Conservation (phyloP, 257 asterid genomes). For the Scutellaria minor region DNA sequence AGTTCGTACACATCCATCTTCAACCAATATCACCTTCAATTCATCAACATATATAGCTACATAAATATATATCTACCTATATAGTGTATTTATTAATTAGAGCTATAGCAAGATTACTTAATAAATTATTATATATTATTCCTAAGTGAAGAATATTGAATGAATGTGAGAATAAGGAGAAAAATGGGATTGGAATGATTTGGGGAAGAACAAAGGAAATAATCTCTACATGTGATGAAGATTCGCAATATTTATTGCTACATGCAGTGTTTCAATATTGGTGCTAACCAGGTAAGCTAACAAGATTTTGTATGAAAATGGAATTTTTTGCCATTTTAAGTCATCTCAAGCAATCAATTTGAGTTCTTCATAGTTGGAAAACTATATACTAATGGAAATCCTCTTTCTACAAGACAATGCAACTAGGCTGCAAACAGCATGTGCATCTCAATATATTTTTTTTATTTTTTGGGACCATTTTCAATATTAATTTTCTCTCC, state of each 20-base stretch:
- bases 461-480: no score
- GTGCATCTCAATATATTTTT: slow-evolving; percentile 39
- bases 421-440: slow-evolving; percentile 45
- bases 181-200: no score
- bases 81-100: neutral
- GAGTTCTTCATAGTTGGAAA: slow-evolving; percentile 1
- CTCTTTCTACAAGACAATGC: neutral
- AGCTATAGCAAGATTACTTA: no score
- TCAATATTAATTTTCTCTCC: no score
- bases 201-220: no score
- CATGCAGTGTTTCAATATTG: slow-evolving; percentile 26
- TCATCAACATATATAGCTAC: slow-evolving; percentile 9
- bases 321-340: slow-evolving; percentile 30
- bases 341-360: slow-evolving; percentile 28
- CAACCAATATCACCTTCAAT: no score
- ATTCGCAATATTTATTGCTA: slow-evolving; percentile 13
- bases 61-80: neutral
- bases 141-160: no score
- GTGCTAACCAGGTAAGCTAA: slow-evolving; percentile 22
- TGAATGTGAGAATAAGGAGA: no score
- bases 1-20: slow-evolving; percentile 3
- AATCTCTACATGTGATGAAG: slow-evolving; percentile 7
- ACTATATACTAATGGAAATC: slow-evolving; percentile 13
- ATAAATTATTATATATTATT: no score
- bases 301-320: slow-evolving; percentile 23